phyloP scores from a whole-genome alignment of 208 protist genomes.

The Leishmania martiniquensis region DNA sequence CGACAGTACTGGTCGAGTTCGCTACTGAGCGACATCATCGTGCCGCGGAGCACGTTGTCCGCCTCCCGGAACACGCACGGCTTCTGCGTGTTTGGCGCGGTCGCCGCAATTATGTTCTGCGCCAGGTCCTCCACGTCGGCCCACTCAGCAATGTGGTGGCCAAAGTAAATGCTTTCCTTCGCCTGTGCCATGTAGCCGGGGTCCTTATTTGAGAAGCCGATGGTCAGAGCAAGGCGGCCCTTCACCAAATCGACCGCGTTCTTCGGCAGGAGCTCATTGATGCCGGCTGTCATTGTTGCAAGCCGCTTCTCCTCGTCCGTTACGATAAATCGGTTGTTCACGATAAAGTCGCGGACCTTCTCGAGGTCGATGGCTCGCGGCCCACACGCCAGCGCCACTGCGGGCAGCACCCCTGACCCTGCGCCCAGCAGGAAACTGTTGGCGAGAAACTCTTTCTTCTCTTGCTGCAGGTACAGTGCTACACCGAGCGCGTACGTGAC shows the following conservation, averaged over 20 bases:
- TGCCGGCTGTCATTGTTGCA: conserved; percentile 64
- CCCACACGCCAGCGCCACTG: conserved; percentile 81
- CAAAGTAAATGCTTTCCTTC: conserved; percentile 87
- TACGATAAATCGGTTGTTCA: conserved; percentile 79
- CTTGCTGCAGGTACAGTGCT: conserved; percentile 86
- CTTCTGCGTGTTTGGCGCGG: conserved; percentile 82
- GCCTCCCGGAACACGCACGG: conserved; percentile 87
- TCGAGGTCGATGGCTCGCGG: conserved; percentile 73
- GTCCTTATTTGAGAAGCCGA: conserved; percentile 87
- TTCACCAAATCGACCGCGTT: conserved; percentile 77
- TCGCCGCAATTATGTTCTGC: conserved; percentile 85
- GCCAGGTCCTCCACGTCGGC: conserved; percentile 70
- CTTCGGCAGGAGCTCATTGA: conserved; percentile 76
- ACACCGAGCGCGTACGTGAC: conserved; percentile 90
- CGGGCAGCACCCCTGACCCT: conserved; percentile 80
- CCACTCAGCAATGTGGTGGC: conserved; percentile 89
- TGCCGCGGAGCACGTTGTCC: conserved; percentile 87
- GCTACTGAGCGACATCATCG: conserved; percentile 89
- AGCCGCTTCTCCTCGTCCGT: conserved; percentile 79
- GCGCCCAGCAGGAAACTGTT: conserved; percentile 84
- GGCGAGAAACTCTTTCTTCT: conserved; percentile 75
- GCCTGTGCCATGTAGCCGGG: conserved; percentile 83
- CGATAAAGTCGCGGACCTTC: conserved; percentile 78
- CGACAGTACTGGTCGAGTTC: conserved; percentile 91
- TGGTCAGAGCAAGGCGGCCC: conserved; percentile 82